Percentiles rank a stretch among this genome's conserved stretches.
phyloP scores from a whole-genome alignment of 2,329 filamentous ascomycete genomes.

The Raffaelea albimanens region DNA sequence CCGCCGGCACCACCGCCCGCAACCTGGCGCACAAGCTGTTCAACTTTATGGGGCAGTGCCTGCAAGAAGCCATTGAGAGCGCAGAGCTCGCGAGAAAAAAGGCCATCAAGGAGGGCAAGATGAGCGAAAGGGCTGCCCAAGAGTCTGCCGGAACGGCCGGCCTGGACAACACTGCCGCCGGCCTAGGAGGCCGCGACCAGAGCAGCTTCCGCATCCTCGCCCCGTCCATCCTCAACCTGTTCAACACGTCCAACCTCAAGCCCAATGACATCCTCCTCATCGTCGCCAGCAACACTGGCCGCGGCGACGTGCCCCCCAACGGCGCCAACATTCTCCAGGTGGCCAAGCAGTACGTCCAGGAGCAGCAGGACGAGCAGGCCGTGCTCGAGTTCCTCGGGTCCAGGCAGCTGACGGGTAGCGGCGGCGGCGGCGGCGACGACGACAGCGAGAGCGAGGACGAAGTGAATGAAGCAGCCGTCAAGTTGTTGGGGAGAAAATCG shows the following conservation, averaged over 20 bases:
- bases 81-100: not conserved
- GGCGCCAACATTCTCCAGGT: not conserved
- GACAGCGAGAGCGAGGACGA: too few species aligned
- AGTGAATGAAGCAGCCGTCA: too few species aligned
- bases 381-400: too few species aligned
- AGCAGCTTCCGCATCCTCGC: too few species aligned
- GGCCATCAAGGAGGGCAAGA: not conserved
- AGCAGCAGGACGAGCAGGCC: not conserved
- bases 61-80: conserved; percentile 3
- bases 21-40: conserved; percentile 13
- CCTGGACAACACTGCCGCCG: too few species aligned
- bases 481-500: too few species aligned
- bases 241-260: not conserved
- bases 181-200: too few species aligned
- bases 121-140: not conserved
- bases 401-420: too few species aligned
- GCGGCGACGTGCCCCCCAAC: conserved; percentile 2
- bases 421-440: too few species aligned
- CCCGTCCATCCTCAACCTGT: not conserved
- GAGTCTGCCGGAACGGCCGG: too few species aligned
- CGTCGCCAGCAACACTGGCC: conserved; percentile 1
- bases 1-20: conserved; percentile 14
- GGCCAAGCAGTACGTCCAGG: not conserved
- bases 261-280: not conserved
- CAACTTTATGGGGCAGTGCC: too few species aligned